Conservation (phyloP, 306 rosid genomes). For the Boehmeria nivea region DNA sequence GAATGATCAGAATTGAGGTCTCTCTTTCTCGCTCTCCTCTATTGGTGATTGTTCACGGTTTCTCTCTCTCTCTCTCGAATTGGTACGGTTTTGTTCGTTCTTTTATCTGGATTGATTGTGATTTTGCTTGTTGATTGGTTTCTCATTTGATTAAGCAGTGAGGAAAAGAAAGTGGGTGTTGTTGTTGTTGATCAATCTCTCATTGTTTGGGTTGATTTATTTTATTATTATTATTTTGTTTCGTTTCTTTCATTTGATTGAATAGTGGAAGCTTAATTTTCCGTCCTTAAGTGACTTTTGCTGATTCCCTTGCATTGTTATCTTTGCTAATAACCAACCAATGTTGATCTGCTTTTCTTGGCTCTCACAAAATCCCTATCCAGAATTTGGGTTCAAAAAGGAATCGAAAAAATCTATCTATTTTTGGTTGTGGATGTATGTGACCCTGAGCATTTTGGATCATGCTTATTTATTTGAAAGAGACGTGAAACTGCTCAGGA, state of each 20-base stretch:
- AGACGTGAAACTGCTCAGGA: conserved; percentile 7
- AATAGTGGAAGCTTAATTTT: too few relatives aligned
- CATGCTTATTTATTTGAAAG: conserved; percentile 21
- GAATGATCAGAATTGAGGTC: conserved; percentile 34
- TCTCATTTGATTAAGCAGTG: conserved; percentile 5
- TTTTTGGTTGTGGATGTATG: not conserved
- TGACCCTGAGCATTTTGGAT: not conserved
- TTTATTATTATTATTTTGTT: not conserved
- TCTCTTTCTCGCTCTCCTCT: not conserved
- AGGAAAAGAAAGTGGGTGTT: conserved; percentile 16
- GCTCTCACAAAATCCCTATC: not conserved
- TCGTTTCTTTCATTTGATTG: too few relatives aligned
- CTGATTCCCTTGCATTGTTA: not conserved
- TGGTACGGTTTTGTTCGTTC: not conserved
- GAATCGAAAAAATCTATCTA: not conserved
- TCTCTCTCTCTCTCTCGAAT: not conserved
- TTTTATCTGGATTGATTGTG: conserved; percentile 8
- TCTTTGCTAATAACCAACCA: not conserved
- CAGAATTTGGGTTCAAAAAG: not conserved
- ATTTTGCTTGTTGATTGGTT: conserved; percentile 14
- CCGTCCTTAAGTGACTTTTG: too few relatives aligned
- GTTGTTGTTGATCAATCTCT: conserved; percentile 15
- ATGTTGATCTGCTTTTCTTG: not conserved
- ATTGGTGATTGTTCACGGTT: too few relatives aligned
- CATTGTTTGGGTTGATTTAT: conserved; percentile 16